These are phyloP conservation scores for Clarkia xantiana DNA, from an alignment of 345 rosid genomes.

Conservation along the genomic window DNA sequence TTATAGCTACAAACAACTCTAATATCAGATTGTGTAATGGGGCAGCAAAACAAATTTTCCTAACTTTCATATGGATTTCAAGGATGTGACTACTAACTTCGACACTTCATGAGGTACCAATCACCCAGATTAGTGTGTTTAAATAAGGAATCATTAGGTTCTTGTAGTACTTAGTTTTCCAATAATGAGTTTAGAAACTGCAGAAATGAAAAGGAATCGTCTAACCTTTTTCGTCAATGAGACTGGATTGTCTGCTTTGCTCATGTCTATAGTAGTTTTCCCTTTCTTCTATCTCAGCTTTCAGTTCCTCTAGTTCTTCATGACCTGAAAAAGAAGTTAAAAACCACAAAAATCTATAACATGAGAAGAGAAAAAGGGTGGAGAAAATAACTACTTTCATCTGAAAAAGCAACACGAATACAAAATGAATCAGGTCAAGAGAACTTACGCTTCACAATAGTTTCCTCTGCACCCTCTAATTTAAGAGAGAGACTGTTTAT, in stretches of 20 bases:
- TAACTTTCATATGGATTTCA: too few species aligned
- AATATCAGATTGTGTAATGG: too few species aligned
- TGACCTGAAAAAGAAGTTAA: constrained; percentile 33
- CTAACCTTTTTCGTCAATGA: constrained; percentile 60
- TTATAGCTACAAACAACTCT: too few species aligned
- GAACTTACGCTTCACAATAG: constrained; percentile 39
- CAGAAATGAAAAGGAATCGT: constrained; percentile 2
- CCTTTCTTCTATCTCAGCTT: constrained; percentile 35
- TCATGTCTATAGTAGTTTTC: constrained; percentile 39
- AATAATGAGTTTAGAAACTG: not conserved
- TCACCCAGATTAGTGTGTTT: too few species aligned
- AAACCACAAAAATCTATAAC: not conserved
- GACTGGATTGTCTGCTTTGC: constrained; percentile 21
- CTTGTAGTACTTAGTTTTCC: too few species aligned
- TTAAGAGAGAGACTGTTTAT: constrained; percentile 31
- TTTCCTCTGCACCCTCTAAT: constrained; percentile 35
- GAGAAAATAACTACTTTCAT: not conserved
- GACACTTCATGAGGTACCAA: too few species aligned
- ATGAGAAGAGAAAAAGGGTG: too few species aligned
- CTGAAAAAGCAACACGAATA: not conserved
- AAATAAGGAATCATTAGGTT: too few species aligned
- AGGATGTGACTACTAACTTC: too few species aligned
- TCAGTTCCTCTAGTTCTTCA: constrained; percentile 53
- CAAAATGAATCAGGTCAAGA: not conserved
- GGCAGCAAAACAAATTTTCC: too few species aligned